phyloP scores from a whole-genome alignment of 371 early-diverging fungal genomes.

The Batkoa obscura region DNA sequence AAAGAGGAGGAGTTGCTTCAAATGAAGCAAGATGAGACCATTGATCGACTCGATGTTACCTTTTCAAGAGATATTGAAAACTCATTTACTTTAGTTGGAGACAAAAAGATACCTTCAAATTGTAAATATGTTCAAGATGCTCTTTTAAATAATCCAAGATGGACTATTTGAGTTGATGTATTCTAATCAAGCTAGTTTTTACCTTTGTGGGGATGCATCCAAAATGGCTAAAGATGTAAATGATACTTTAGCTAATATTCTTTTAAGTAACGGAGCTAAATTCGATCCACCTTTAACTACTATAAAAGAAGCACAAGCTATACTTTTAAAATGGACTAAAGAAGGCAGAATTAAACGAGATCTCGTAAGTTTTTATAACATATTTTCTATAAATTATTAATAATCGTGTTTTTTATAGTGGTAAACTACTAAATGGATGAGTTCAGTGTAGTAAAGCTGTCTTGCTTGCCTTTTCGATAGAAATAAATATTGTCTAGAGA shows the following conservation, averaged over 20 bases:
- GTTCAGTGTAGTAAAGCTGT: too few species aligned
- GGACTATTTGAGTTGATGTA: conserved; percentile 33
- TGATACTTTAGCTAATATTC: conserved; percentile 37
- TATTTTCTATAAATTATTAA: not conserved
- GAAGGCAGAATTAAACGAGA: conserved; percentile 51
- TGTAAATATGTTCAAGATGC: conserved; percentile 74
- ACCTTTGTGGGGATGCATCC: conserved; percentile 75
- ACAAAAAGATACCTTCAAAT: not conserved
- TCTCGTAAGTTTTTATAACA: conserved; percentile 16
- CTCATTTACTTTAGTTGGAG: not conserved
- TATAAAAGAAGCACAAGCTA: conserved; percentile 24
- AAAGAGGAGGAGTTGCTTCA: conserved; percentile 34
- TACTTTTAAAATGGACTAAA: conserved; percentile 35
- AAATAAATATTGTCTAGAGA: too few species aligned
- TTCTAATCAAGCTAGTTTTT: conserved; percentile 41
- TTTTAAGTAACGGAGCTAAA: not conserved
- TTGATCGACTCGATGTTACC: conserved; percentile 31
- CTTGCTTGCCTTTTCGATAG: too few species aligned
- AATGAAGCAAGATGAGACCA: conserved; percentile 18
- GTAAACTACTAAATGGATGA: not conserved
- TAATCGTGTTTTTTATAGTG: not conserved
- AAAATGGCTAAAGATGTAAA: conserved; percentile 81
- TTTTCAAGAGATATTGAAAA: conserved; percentile 22
- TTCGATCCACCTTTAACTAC: not conserved
- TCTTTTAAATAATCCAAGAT: conserved; percentile 24